Percentiles rank a stretch among this genome's conserved stretches.
Evolutionary conservation across 202 grass and related monocot genomes (phyloP).

Genomic region (Carex arenaria): DNA sequence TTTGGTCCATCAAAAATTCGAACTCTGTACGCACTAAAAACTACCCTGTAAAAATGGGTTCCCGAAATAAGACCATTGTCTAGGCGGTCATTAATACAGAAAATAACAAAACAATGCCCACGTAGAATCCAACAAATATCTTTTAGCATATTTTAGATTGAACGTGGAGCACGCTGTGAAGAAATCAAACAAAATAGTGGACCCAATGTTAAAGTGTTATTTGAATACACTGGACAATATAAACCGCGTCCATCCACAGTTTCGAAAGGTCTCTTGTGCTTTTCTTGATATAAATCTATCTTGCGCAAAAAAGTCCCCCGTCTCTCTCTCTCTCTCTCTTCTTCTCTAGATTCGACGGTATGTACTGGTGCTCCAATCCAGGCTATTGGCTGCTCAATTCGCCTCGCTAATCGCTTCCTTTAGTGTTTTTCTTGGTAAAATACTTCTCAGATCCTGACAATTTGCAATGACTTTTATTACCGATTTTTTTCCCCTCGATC

Average conservation of each 20-base stretch:
- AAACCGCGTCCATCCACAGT: not conserved
- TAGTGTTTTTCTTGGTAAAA: slow-evolving; percentile 9
- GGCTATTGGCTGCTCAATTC: slow-evolving; percentile 5
- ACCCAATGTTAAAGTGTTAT: not conserved
- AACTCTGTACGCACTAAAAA: no score
- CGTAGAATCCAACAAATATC: not conserved
- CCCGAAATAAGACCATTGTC: not conserved
- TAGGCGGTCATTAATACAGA: not conserved
- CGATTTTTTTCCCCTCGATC: slow-evolving; percentile 11
- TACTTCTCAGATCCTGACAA: not conserved
- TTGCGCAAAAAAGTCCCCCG: not conserved
- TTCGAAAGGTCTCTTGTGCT: not conserved
- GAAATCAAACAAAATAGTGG: not conserved
- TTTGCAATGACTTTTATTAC: slow-evolving; percentile 1
- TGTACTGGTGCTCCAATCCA: slow-evolving; percentile 4
- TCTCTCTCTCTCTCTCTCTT: not conserved
- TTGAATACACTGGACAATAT: not conserved
- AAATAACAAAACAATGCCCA: not conserved
- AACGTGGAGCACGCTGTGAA: not conserved
- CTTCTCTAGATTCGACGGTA: slow-evolving; percentile 5
- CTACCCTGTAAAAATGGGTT: no score
- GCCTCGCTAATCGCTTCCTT: slow-evolving; percentile 12
- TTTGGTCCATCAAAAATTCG: no score
- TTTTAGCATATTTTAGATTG: not conserved
- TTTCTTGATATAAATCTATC: slow-evolving; percentile 19